phyloP scores from a whole-genome alignment of 805 yeast species.

The Zygoascus flipseniorum region DNA sequence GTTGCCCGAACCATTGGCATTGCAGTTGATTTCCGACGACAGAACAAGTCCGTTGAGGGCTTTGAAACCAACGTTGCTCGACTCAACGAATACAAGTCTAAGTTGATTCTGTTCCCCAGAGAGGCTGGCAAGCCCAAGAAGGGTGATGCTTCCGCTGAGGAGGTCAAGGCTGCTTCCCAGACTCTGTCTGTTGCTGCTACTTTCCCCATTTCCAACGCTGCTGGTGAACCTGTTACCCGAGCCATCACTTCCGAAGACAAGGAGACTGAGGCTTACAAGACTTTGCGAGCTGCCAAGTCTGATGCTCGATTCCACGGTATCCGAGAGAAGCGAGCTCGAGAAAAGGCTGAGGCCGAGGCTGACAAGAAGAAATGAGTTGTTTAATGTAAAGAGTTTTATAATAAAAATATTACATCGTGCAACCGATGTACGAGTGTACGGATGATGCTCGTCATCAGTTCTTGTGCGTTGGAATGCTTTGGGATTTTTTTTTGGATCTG shows the following conservation, averaged over 20 bases:
- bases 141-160: conserved; percentile 49
- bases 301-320: conserved; percentile 90
- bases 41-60: conserved; percentile 94
- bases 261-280: conserved; percentile 79
- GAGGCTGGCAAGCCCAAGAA: conserved; percentile 59
- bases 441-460: too few relatives aligned
- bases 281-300: conserved; percentile 92
- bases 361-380: conserved; percentile 87
- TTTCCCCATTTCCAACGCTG: conserved; percentile 87
- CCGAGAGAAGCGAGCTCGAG: conserved; percentile 96
- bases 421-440: too few relatives aligned
- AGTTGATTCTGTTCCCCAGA: conserved; percentile 92
- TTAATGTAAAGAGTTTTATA: neutral
- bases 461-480: too few relatives aligned
- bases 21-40: conserved; percentile 99
- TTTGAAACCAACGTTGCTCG: conserved; percentile 92
- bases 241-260: conserved; percentile 65
- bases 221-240: conserved; percentile 69
- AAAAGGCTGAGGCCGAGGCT: conserved; percentile 98
- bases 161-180: conserved; percentile 56
- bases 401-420: conserved; percentile 3
- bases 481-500: too few relatives aligned
- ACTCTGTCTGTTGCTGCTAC: conserved; percentile 58
- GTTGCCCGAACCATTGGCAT: conserved; percentile 98
- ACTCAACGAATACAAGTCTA: conserved; percentile 92